Conservation (phyloP, 768 basidiomycete species). For the Fomitopsis serialis region DNA sequence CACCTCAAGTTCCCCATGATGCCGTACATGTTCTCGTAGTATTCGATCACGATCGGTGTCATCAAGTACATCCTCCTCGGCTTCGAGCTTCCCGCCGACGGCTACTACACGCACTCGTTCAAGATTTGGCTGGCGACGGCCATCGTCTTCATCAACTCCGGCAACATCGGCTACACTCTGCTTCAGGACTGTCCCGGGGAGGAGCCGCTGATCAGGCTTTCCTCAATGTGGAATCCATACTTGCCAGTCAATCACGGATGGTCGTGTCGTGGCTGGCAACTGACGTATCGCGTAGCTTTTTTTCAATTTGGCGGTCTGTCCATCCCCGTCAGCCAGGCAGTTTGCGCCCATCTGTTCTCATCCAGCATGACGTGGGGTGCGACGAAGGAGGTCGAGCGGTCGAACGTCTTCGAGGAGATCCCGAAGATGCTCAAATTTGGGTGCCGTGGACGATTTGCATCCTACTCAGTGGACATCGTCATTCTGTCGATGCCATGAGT, state of each 20-base stretch:
- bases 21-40: constrained; percentile 54
- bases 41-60: constrained; percentile 56
- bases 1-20: constrained; percentile 51
- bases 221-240: constrained; percentile 34
- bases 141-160: constrained; percentile 72
- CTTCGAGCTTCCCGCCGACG: constrained; percentile 66
- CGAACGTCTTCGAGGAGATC: constrained; percentile 89
- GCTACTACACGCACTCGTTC: constrained; percentile 73
- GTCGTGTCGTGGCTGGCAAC: neutral
- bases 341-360: constrained; percentile 67
- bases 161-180: constrained; percentile 65
- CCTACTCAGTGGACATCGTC: constrained; percentile 46
- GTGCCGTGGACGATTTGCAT: constrained; percentile 53
- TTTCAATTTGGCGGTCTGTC: constrained; percentile 76
- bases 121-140: constrained; percentile 77
- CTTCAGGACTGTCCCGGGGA: constrained; percentile 67
- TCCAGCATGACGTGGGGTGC: constrained; percentile 78
- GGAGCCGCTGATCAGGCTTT: constrained; percentile 21
- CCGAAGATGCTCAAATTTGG: constrained; percentile 79
- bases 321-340: constrained; percentile 59
- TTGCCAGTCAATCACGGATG: constrained; percentile 24
- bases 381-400: constrained; percentile 81
- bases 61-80: constrained; percentile 76
- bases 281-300: constrained; percentile 42
- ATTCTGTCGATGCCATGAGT: constrained; percentile 48